Base-by-base conservation (phyloP, 352 stramenopile genomes). In the Globisporangium middletonii region DNA sequence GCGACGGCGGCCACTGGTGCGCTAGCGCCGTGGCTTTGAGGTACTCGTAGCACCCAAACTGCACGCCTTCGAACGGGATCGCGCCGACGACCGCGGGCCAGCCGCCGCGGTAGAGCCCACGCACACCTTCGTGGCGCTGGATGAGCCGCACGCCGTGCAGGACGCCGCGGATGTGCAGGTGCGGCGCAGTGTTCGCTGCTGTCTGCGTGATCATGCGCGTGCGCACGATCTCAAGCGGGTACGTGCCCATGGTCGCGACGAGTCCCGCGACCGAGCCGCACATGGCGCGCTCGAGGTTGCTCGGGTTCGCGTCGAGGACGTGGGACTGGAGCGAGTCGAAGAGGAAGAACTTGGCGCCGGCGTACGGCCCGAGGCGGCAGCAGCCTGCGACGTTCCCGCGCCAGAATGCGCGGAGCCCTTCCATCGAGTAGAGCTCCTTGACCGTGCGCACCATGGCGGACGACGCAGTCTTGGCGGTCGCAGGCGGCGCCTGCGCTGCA, bases 41-140 rank as follows among this genome's bases (percentile, higher is more conserved):
- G 57, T 83, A 90, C 64, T 90, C 83, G 63, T 92, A 94, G 65
- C 80, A 89, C 27, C 77, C 81, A 52, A 94, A 94, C 69, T 94
- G 82, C 52, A 88, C 75, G 27, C 84, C 84, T 50, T 92, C 79
- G 43, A 92, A 94, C 41, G 84, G 84, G 47, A 92, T 88, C 43
- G 81, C 75, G 38, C 84, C 84, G 12, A 77, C 65, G 43, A 92
- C 67, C 2, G 75, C 78, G 11, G 82, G 88, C 61, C 67, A 79
- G 16, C 77, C 73, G 19, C 84, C 84, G 11, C 72, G 75, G 71
- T 92, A 94, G n/a, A 94, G 60, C 2, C 79, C 81, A 3, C 73
- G 73, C 13, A 92, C 42, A 0, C 84, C 84, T 54, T 94, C 84
- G 8, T 71, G 64, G 27, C 73, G 48, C 43, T 85, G 52, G 53